Conservation (phyloP, 2,329 filamentous ascomycete genomes). For the Aspergillus awamori region DNA sequence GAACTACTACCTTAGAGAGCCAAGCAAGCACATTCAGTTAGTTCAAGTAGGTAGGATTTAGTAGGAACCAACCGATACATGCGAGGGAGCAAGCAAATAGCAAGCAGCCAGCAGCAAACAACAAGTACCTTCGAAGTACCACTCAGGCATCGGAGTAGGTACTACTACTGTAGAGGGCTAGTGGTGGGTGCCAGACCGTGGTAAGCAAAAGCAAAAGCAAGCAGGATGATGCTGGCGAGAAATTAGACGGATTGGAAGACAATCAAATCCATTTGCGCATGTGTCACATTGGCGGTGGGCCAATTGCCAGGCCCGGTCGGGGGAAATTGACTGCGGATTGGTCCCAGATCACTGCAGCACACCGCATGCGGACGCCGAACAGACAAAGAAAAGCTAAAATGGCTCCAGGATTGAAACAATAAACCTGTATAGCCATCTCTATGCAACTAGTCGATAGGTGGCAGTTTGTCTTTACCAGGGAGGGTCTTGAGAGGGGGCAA, state of each 20-base stretch:
- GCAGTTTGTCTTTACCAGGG: background rate
- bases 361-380: conserved; percentile 32
- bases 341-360: conserved; percentile 16
- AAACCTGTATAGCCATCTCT: conserved; percentile 7
- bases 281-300: conserved; percentile 10
- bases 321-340: background rate
- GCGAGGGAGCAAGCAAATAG: background rate
- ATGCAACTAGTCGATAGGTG: background rate
- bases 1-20: background rate
- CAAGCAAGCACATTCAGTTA: background rate
- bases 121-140: too few relatives aligned
- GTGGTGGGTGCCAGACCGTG: too few relatives aligned
- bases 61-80: background rate
- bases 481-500: too few relatives aligned
- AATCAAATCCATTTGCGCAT: conserved; percentile 9
- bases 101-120: background rate
- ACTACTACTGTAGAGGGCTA: too few relatives aligned
- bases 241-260: background rate
- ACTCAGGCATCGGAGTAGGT: too few relatives aligned
- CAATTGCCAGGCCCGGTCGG: background rate
- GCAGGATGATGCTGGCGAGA: background rate
- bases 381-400: conserved; percentile 40
- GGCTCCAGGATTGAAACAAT: conserved; percentile 17
- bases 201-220: background rate
- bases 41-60: too few relatives aligned